Base-by-base conservation (phyloP, 176 grass and related monocot genomes). In the Avena insularis region DNA sequence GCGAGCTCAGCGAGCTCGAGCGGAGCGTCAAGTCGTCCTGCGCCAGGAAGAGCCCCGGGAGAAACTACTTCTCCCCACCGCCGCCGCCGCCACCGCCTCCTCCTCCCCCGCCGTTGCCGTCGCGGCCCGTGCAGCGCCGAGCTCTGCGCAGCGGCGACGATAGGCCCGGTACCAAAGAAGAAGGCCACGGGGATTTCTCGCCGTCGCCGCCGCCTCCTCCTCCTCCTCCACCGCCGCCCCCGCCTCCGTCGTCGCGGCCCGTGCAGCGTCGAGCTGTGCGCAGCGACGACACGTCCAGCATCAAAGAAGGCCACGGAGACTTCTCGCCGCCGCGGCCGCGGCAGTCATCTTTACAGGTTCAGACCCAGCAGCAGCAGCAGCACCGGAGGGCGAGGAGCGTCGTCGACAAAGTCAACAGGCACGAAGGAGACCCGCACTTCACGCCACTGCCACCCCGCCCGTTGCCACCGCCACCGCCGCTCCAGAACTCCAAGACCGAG, bases 1-100 rank as follows among this genome's bases (percentile, higher is more conserved):
- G 75, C 38, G 85, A 96, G 78, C 94, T 96, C 59, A 90, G 82
- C 33, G 89, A 93, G 61, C 89, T 96, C 16, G 94, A 96, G 85
- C 89, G 86, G 36, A 93, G 87, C 38, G 82, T 93, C 25, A 75
- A 88, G 87, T 35, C 88, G 87, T 35, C 88, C 4, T 95, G 84
- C 85, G 89, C 81, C 12, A 68, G 66, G 74, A 86, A 92, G 77
- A 88, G 81, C 85, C 23, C 81, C 46, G n/a, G 13, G 33, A 61
- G 71, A 15, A 88, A 65, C 3, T 0, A 19, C 78, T 10, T 57
- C 16, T 33, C 77, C 3, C 75, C 77, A 0, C 57, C 79, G 10
- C 73, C 61, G 1, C 71, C 69, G 0, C 67, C 64, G 2, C 64
- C 64, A 0, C 64, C 29, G 1, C 64, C 62, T 1, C 69, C 62